Evolutionary conservation across 306 rosid genomes (phyloP).

Genomic region (Lupinus albus): DNA sequence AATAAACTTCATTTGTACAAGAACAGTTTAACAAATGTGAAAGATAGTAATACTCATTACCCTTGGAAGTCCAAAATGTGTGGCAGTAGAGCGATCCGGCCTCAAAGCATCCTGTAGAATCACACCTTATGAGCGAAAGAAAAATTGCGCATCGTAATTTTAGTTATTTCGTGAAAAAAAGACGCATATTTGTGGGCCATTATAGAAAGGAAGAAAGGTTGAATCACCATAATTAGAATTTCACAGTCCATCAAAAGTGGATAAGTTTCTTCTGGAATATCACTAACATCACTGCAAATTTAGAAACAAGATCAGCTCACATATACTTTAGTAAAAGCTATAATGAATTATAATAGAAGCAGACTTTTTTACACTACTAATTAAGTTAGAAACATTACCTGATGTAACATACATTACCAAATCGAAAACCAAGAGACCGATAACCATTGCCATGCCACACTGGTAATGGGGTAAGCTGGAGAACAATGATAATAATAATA

Average conservation of each 20-base stretch:
- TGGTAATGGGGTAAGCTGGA: slow-evolving; percentile 87
- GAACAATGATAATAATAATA: slow-evolving; percentile 30
- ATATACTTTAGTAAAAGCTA: slow-evolving; percentile 22
- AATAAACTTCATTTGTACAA: slow-evolving; percentile 21
- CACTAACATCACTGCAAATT: slow-evolving; percentile 81
- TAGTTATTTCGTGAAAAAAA: slow-evolving; percentile 20
- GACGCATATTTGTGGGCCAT: neutral
- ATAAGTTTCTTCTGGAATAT: slow-evolving; percentile 90
- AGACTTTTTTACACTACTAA: slow-evolving; percentile 13
- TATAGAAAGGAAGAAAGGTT: slow-evolving; percentile 17
- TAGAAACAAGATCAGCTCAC: slow-evolving; percentile 39
- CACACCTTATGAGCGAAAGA: slow-evolving; percentile 33
- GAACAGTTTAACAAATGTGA: slow-evolving; percentile 26
- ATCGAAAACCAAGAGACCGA: slow-evolving; percentile 89
- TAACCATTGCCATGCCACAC: slow-evolving; percentile 93
- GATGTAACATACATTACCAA: slow-evolving; percentile 87
- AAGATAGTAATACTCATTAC: slow-evolving; percentile 64
- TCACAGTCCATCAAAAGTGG: slow-evolving; percentile 81
- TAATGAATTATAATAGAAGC: slow-evolving; percentile 6
- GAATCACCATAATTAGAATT: slow-evolving; percentile 73
- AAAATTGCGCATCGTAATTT: neutral
- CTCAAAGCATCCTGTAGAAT: slow-evolving; percentile 78
- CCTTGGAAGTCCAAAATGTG: slow-evolving; percentile 96
- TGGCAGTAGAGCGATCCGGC: slow-evolving; percentile 80
- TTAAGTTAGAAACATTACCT: slow-evolving; percentile 64